phyloP scores from a whole-genome alignment of 1,284 basidiomycete genomes.

The Pseudozyma pruni region DNA sequence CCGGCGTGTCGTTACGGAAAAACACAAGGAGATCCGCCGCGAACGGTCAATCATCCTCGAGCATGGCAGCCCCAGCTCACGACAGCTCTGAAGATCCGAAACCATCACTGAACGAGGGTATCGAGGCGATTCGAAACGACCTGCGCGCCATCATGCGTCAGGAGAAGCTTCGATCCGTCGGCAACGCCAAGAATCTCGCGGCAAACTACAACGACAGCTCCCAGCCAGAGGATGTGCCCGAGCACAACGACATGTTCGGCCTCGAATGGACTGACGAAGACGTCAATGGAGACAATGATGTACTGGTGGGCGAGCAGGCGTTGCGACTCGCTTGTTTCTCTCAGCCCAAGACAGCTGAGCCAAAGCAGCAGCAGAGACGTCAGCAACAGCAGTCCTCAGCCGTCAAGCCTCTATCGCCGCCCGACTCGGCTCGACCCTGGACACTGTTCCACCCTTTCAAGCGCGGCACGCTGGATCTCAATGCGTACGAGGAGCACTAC shows the following conservation, averaged over 20 bases:
- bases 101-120: slow-evolving; percentile 36
- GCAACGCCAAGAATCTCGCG: slow-evolving; percentile 60
- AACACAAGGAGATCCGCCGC: slow-evolving; percentile 25
- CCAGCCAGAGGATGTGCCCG: slow-evolving; percentile 56
- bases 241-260: slow-evolving; percentile 66
- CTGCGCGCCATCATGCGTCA: slow-evolving; percentile 66
- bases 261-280: slow-evolving; percentile 59
- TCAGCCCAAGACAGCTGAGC: slow-evolving; percentile 39
- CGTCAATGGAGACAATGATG: slow-evolving; percentile 35
- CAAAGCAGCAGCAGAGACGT: slow-evolving; percentile 36
- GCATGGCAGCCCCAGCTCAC: slow-evolving; percentile 1
- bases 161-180: slow-evolving; percentile 64
- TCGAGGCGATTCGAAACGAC: slow-evolving; percentile 62
- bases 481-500: slow-evolving; percentile 57
- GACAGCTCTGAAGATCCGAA: slow-evolving; percentile 3
- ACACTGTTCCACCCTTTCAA: slow-evolving; percentile 62
- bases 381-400: slow-evolving; percentile 29
- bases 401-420: slow-evolving; percentile 37
- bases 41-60: slow-evolving; percentile 7
- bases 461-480: slow-evolving; percentile 59
- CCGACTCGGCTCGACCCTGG: slow-evolving; percentile 45
- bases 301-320: slow-evolving; percentile 62
- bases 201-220: slow-evolving; percentile 63
- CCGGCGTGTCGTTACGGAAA: slow-evolving; percentile 9
- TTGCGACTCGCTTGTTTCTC: slow-evolving; percentile 61